A percentile compares a stretch with the other conserved stretches of the same genome.
Conservation (phyloP, 192 early-diverging fungal species). For the Podila clonocystis region DNA sequence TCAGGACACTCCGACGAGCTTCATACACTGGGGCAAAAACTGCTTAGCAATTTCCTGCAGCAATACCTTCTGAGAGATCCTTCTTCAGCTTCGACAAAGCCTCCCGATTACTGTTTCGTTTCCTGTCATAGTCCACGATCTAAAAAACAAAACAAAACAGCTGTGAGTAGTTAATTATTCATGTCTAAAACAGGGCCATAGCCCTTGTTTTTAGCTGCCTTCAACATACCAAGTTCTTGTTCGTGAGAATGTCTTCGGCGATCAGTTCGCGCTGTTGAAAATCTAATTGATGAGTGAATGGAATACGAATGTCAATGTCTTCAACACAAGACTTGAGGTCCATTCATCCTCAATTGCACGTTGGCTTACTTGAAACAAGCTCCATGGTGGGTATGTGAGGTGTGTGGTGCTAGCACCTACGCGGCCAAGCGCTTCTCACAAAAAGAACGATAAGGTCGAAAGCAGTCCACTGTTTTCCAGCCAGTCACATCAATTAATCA, state of each 20-base stretch:
- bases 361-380: constrained; percentile 20
- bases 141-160: constrained; percentile 12
- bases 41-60: not conserved
- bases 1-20: not conserved
- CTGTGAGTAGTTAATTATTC: not conserved
- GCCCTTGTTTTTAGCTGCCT: no score
- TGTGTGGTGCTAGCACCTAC: no score
- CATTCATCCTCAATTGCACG: not conserved
- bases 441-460: no score
- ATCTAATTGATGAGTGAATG: constrained; percentile 25
- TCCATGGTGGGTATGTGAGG: constrained; percentile 6
- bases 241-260: constrained; percentile 65
- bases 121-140: constrained; percentile 67
- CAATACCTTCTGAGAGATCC: constrained; percentile 40
- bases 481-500: no score
- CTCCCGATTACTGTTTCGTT: constrained; percentile 66
- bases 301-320: not conserved
- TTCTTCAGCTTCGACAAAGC: constrained; percentile 60
- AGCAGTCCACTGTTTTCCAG: no score
- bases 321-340: not conserved
- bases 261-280: constrained; percentile 57
- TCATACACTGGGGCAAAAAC: not conserved
- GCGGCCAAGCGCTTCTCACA: no score
- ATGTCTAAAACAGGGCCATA: not conserved
- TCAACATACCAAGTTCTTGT: constrained; percentile 66